Evolutionary conservation across 139 green algal genomes (phyloP).

Genomic region (Tetratostichococcus sp.): DNA sequence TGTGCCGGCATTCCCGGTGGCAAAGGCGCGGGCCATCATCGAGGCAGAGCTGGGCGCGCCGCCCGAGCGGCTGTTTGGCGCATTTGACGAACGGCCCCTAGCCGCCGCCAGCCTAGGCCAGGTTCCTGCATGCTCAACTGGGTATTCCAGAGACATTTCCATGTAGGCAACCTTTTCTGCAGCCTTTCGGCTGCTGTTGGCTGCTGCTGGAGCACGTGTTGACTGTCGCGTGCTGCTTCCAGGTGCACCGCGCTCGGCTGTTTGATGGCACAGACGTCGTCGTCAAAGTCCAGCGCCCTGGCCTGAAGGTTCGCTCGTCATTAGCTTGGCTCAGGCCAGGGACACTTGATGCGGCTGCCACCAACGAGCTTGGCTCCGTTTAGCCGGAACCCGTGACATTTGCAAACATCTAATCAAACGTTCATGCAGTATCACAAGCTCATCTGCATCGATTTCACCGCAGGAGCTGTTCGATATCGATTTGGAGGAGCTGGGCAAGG

Average conservation of each 20-base stretch:
- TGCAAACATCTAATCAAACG: too few relatives aligned
- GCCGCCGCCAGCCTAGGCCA: slow-evolving; percentile 92
- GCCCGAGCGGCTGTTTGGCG: slow-evolving; percentile 73
- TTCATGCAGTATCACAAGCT: too few relatives aligned
- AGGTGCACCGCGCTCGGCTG: slow-evolving; percentile 74
- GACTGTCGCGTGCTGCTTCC: too few relatives aligned
- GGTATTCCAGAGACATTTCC: too few relatives aligned
- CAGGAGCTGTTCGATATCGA: slow-evolving; percentile 78
- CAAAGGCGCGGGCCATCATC: slow-evolving; percentile 74
- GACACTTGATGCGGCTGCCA: too few relatives aligned
- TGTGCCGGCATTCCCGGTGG: slow-evolving; percentile 86
- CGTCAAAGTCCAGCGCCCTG: slow-evolving; percentile 77
- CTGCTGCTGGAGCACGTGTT: too few relatives aligned
- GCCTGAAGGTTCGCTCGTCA: slow-evolving; percentile 35
- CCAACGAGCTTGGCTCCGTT: too few relatives aligned
- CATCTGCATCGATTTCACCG: not conserved
- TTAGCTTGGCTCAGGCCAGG: too few relatives aligned
- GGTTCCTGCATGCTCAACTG: slow-evolving; percentile 18
- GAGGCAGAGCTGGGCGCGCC: slow-evolving; percentile 70
- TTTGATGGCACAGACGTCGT: slow-evolving; percentile 67
- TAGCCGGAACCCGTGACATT: too few relatives aligned
- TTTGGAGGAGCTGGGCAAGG: slow-evolving; percentile 86
- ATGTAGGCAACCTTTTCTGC: too few relatives aligned
- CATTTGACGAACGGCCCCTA: slow-evolving; percentile 84
- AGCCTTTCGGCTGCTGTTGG: too few relatives aligned